Percentiles rank a stretch among this genome's conserved stretches.
These are phyloP conservation scores for Aegilops longissima DNA, from an alignment of 176 grass and related monocot genomes.

Conservation along the genomic window DNA sequence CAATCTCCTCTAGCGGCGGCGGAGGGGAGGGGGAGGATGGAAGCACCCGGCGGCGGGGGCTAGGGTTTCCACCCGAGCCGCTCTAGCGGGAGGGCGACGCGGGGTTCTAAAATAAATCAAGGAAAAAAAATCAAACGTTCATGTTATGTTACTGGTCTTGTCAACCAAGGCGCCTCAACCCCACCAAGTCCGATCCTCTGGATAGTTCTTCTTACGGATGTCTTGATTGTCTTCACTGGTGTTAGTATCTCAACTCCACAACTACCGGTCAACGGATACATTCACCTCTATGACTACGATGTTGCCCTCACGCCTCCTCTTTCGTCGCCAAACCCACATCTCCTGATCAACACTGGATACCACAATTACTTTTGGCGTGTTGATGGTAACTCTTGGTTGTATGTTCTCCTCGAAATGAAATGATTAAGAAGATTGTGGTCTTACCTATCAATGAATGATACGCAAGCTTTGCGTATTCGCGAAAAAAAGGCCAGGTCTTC, in stretches of 20 bases:
- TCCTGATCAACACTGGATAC: background rate
- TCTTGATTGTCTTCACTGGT: slow-evolving; percentile 39
- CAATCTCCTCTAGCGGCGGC: no score
- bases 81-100: no score
- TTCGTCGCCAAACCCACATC: no score
- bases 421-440: background rate
- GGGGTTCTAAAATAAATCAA: no score
- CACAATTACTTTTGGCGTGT: background rate
- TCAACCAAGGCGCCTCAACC: background rate
- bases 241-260: slow-evolving; percentile 5
- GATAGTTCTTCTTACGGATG: slow-evolving; percentile 24
- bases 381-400: background rate
- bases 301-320: background rate
- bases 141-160: background rate
- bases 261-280: background rate
- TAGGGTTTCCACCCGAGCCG: no score
- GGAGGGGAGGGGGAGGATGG: no score
- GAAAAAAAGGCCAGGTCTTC: background rate
- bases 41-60: no score
- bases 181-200: background rate
- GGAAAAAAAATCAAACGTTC: no score
- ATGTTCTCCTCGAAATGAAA: background rate
- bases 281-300: background rate
- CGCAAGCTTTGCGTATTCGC: no score
- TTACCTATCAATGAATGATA: no score